These are phyloP conservation scores for Graphilbum sp. DNA, from an alignment of 2,329 filamentous ascomycete species.

Conservation along the genomic window DNA sequence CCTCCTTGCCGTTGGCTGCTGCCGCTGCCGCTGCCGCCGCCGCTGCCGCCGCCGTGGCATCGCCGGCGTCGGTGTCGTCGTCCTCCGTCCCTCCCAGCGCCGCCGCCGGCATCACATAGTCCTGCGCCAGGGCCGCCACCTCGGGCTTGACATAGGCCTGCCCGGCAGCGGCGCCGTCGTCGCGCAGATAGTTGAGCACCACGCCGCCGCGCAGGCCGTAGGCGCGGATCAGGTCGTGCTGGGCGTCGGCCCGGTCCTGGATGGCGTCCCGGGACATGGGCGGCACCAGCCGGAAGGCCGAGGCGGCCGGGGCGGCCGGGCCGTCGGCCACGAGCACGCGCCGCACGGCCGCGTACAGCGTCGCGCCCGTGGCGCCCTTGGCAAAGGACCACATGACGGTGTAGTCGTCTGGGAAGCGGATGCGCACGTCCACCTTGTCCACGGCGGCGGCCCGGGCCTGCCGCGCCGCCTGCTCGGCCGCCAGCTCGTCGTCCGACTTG, in stretches of 20 bases:
- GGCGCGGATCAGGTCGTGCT: slow-evolving; percentile 49
- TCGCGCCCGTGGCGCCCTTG: slow-evolving; percentile 49
- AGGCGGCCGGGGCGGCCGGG: slow-evolving; percentile 28
- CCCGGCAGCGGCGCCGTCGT: slow-evolving; percentile 33
- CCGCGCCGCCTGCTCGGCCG: slow-evolving; percentile 48
- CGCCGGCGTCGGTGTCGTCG: slow-evolving; percentile 20
- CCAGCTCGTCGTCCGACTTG: slow-evolving; percentile 67
- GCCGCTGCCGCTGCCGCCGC: slow-evolving; percentile 14
- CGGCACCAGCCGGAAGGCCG: slow-evolving; percentile 53
- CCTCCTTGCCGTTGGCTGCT: slow-evolving; percentile 8
- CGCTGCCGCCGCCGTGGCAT: slow-evolving; percentile 19
- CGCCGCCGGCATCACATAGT: slow-evolving; percentile 47
- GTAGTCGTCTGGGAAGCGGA: slow-evolving; percentile 79
- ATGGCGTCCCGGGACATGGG: slow-evolving; percentile 36
- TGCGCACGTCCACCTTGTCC: slow-evolving; percentile 54
- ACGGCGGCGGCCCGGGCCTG: slow-evolving; percentile 49
- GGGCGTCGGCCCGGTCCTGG: slow-evolving; percentile 25
- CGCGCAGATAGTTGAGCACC: slow-evolving; percentile 64
- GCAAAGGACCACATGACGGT: slow-evolving; percentile 58
- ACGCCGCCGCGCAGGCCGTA: slow-evolving; percentile 56
- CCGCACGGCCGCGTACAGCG: slow-evolving; percentile 60
- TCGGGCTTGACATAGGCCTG: slow-evolving; percentile 43
- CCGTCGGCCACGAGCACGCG: slow-evolving; percentile 50
- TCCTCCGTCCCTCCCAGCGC: slow-evolving; percentile 16
- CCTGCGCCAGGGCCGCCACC: slow-evolving; percentile 45